A percentile compares a stretch with the other conserved stretches of the same genome.
Conservation (phyloP, 2,329 filamentous ascomycete genomes). For the Penicillium vulpinum region DNA sequence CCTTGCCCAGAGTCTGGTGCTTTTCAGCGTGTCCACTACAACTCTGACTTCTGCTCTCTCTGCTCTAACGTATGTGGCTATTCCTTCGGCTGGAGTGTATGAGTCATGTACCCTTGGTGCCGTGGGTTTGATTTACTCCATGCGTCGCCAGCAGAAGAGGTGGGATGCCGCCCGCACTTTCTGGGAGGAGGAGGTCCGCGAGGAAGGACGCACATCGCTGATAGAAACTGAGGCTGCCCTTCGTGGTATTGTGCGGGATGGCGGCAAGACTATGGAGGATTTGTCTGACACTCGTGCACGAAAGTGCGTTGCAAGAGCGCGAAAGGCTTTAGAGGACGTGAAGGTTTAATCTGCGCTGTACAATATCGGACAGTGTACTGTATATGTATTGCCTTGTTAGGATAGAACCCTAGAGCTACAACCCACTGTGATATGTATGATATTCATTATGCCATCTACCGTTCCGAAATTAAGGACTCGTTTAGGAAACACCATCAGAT, state of each 20-base stretch:
- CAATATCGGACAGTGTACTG: constrained; percentile 3
- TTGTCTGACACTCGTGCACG: constrained; percentile 44
- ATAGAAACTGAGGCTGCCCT: constrained; percentile 55
- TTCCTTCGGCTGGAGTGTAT: constrained; percentile 54
- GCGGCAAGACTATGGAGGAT: constrained; percentile 40
- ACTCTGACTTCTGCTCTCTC: constrained; percentile 60
- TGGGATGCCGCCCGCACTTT: constrained; percentile 57
- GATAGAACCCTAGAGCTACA: constrained; percentile 20
- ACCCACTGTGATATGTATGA: constrained; percentile 20
- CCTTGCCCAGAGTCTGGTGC: constrained; percentile 69
- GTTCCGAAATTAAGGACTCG: too few relatives aligned
- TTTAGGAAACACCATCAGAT: neutral
- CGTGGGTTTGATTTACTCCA: constrained; percentile 58
- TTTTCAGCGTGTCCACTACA: constrained; percentile 74
- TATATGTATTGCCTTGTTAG: constrained; percentile 20
- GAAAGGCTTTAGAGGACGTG: constrained; percentile 47
- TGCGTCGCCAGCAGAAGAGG: constrained; percentile 58
- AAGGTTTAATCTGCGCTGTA: constrained; percentile 18
- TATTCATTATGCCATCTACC: neutral
- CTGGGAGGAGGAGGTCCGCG: constrained; percentile 56
- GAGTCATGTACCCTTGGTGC: constrained; percentile 62
- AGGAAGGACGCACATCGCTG: constrained; percentile 59
- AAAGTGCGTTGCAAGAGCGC: constrained; percentile 48
- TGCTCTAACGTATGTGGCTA: constrained; percentile 56
- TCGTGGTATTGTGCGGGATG: constrained; percentile 47